Evolutionary conservation across 1,284 basidiomycete genomes (phyloP), one percentile per base, ranked within the genome.

Genomic region (Apiotrichum gamsii): DNA sequence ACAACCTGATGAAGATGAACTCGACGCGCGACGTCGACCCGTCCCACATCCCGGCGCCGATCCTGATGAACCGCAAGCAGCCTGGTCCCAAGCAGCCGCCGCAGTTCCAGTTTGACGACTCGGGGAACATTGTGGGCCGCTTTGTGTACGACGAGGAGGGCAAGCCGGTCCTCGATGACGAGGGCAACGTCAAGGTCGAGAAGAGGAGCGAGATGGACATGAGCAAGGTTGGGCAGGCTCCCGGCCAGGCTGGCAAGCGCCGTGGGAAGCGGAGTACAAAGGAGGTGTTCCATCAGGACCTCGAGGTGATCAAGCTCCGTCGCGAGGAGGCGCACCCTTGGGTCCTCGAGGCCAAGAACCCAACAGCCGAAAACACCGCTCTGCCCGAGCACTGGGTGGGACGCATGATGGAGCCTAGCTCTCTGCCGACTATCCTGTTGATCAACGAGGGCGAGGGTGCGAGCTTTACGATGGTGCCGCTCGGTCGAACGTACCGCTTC

Each of bases 251-350:
- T 18, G 42, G 31, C 47, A 46, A 47, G 43, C 49, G 37, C 43
- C 52, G 52, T 8, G 52, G 52, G 8, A 54, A 54, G 46, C 60
- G 48, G 50, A 52, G 56, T 4, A 61, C 62, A 2, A 64, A 64
- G 37, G 69, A 70, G 49, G 64, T 69, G 16, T 66, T 61, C 47
- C 60, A 65, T 43, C 61, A 64, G 41, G 69, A 70, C 44, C 48
- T 63, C 16, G 64, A 68, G 30, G 57, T 64, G 15, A 66, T 69
- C 52, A 51, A 62, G 36, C 48, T 69, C 8, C 52, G 61, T 14
- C 49, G 69, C 28, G 69, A 70, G 40, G 69, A 70, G 52, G 61
- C 62, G 3, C 44, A 56, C n/a, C 68, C 69, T 5, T 70, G 69
- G 69, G 53, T 70, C 2, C 43, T 70, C 23, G 67, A 69, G 47